Evolutionary conservation across 2,329 filamentous ascomycete genomes (phyloP), one percentile per base, ranked within the genome.

Genomic region (Cladosporium sp.): DNA sequence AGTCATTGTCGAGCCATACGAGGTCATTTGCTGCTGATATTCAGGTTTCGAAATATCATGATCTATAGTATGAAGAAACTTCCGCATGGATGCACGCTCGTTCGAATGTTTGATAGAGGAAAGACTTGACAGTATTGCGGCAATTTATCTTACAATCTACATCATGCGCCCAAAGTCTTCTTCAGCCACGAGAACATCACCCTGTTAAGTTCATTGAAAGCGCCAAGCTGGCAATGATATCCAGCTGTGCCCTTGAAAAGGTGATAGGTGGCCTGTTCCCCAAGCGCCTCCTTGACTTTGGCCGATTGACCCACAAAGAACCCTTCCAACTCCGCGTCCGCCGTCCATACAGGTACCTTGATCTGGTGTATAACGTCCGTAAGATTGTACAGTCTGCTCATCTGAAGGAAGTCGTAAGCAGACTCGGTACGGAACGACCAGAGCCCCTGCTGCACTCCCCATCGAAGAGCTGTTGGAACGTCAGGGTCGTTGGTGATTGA

Each of bases 341-440:
- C 74, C 3, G 75, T 69, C 49, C 71, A 74, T 2, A 73, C 70
- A 3, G 76, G 77, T 1, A 69, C 62, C 5, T 61, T 66, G 58
- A 75, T 73, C 21, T 69, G 44, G 6, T 71, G 53, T 26, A 49
- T 57, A 3, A 70, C 26, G 28, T 53, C 40, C 2, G 53, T 62
- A 18, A 64, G 40, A 14, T 68, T 46, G 23, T 56, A 67, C 50
- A 64, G 60, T 37, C 46, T 33, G 46, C 33, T 46, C 2, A 37
- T 61, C 21, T 49, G 61, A 12, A 67, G 56, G 14, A 70, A 65
- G 29, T 69, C 66, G 6, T 29, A 58, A 14, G 52, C 33, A 14
- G 29, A 66, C 10, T 40, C 31, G 2, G 50, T 62, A 10, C 65
- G 63, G 52, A 72, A 69, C 33, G 65, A 60, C 64, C 65, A 71